These are phyloP conservation scores for Aspergillus sparsus DNA, from an alignment of 495 filamentous ascomycete genomes.

Conservation along the genomic window DNA sequence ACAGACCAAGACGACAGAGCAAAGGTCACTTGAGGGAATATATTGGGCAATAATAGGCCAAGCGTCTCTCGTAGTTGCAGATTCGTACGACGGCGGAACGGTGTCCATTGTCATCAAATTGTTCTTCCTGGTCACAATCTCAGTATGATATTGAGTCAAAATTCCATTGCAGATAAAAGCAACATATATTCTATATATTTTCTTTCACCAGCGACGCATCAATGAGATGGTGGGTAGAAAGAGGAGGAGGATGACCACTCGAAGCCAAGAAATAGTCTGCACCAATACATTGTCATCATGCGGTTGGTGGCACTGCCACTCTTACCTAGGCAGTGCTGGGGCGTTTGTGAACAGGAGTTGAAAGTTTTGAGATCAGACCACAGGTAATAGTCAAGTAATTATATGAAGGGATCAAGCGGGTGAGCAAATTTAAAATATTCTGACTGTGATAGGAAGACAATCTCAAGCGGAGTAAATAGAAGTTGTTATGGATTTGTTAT, in stretches of 20 bases:
- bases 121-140: background rate
- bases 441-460: too few relatives aligned
- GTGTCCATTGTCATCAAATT: slow-evolving; percentile 45
- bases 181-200: background rate
- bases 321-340: slow-evolving; percentile 10
- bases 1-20: slow-evolving; percentile 59
- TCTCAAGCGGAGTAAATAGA: too few relatives aligned
- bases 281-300: slow-evolving; percentile 14
- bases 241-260: slow-evolving; percentile 1
- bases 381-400: background rate
- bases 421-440: too few relatives aligned
- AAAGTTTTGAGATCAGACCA: background rate
- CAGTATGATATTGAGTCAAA: background rate
- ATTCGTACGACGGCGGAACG: slow-evolving; percentile 61
- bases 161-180: background rate
- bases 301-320: slow-evolving; percentile 17
- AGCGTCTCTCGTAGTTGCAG: slow-evolving; percentile 57
- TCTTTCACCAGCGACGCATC: background rate
- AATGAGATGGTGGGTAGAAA: background rate
- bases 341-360: background rate
- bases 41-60: slow-evolving; percentile 65
- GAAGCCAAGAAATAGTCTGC: slow-evolving; percentile 10
- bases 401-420: background rate
- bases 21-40: slow-evolving; percentile 59
- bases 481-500: too few relatives aligned